Evolutionary conservation across 2,329 filamentous ascomycete genomes (phyloP).

Genomic region (Ophiostoma quercus): DNA sequence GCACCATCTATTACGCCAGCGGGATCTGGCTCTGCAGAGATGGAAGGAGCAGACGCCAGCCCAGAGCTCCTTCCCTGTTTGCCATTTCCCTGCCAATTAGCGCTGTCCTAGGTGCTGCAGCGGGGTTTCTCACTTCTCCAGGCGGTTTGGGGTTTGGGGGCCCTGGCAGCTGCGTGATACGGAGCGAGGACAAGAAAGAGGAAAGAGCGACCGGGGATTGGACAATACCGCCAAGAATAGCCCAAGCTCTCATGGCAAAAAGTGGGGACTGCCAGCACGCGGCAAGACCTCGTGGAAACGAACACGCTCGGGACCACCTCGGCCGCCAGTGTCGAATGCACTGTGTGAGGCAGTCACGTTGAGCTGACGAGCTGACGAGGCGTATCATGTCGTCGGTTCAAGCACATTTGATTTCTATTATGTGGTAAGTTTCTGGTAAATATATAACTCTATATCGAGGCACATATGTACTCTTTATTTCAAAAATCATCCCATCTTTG

Average conservation of each 20-base stretch:
- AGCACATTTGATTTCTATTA: no score
- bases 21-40: not conserved
- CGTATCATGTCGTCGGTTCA: not conserved
- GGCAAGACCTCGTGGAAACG: not conserved
- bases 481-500: not conserved
- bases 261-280: not conserved
- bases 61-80: not conserved
- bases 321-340: not conserved
- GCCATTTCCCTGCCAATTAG: not conserved
- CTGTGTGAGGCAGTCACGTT: not conserved
- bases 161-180: not conserved
- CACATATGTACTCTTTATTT: no score
- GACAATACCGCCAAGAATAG: not conserved
- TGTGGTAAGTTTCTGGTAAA: no score
- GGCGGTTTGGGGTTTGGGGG: not conserved
- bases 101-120: not conserved
- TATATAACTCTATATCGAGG: no score
- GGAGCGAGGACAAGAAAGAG: not conserved
- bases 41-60: not conserved
- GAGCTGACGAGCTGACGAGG: not conserved
- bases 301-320: not conserved
- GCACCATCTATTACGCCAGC: not conserved
- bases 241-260: not conserved
- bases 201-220: conserved; percentile 5
- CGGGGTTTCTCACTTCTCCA: not conserved